Base-by-base conservation (phyloP, 1,284 basidiomycete genomes). In the Cryptococcus floricola region DNA sequence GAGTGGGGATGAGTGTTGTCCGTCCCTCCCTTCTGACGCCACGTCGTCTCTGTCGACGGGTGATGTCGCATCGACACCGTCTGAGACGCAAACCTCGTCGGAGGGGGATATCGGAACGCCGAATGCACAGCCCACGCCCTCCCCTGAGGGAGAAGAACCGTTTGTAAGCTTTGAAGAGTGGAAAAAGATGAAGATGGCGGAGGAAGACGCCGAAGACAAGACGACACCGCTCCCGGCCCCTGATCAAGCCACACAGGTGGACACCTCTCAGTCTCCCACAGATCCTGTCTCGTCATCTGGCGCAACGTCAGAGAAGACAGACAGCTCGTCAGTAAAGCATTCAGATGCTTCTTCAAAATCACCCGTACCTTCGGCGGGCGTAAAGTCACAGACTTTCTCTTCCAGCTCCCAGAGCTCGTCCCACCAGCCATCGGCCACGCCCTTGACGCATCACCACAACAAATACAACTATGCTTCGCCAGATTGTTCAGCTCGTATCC, bases 401-500 rank as follows among this genome's bases (percentile, higher is more conserved):
- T 54, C 59, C n/a, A 44, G 48, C 10, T 52, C 39, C 23, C 46
- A 50, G 12, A 51, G 27, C 25, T 45, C 47, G 7, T 50, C 48
- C 14, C 52, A 52, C 13, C 44, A 52, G 4, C 42, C 54, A 3
- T 39, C 53, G 23, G 53, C 56, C 5, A 41, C 53, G 2, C 45
- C 52, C 28, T 42, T 37, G 19, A n/a, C 59, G 31, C 54, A 58
- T 14, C 58, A 56, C 38, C 59, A 67, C 37, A 57, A 39, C 75
- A 87, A 91, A 45, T 96, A 94, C 82, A 96, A 98, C 77, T 98
- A 96, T 69, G 95, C 95, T 37, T 87, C 86, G 42, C 74, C 87
- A 58, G 95, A 98, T 74, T 98, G 95, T 71, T 92, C 91, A 0
- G 93, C 94, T 2, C 87, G 91, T 3, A 86, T 98, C 16, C 92